Conservation (phyloP, 2,329 filamentous ascomycete species). For the Esteya vermicola region DNA sequence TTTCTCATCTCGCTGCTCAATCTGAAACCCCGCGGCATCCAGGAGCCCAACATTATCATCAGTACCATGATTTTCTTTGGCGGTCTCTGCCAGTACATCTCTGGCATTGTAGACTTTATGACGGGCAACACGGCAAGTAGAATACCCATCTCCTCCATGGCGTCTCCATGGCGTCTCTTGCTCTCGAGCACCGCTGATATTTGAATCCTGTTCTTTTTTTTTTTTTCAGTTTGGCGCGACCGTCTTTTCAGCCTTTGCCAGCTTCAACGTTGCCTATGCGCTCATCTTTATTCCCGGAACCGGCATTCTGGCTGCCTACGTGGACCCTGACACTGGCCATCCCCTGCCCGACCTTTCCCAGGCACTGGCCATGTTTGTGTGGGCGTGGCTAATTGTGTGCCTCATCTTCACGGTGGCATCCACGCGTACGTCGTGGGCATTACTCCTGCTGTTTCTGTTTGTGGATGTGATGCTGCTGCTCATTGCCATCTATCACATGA, state of each 20-base stretch:
- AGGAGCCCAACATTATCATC: slow-evolving; percentile 50
- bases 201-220: too few species aligned
- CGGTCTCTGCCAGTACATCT: slow-evolving; percentile 62
- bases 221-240: slow-evolving; percentile 51
- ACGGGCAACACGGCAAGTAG: slow-evolving; percentile 50
- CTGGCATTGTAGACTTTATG: slow-evolving; percentile 85
- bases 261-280: slow-evolving; percentile 67
- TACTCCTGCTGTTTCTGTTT: slow-evolving; percentile 7
- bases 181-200: too few species aligned
- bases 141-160: neutral
- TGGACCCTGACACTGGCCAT: slow-evolving; percentile 6
- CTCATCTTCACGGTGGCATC: slow-evolving; percentile 35
- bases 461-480: slow-evolving; percentile 7
- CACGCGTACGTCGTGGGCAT: slow-evolving; percentile 5
- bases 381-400: slow-evolving; percentile 75
- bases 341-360: slow-evolving; percentile 29
- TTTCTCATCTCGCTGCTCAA: slow-evolving; percentile 67
- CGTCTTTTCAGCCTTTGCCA: slow-evolving; percentile 65
- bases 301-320: slow-evolving; percentile 38
- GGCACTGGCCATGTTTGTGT: slow-evolving; percentile 60
- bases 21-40: slow-evolving; percentile 50
- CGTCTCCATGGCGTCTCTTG: neutral
- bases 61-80: slow-evolving; percentile 65
- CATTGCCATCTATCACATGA: slow-evolving; percentile 6
- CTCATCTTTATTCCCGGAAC: slow-evolving; percentile 59